A percentile compares a stretch with the other conserved stretches of the same genome.
Evolutionary conservation across 805 yeast genomes (phyloP).

Genomic region (Metschnikowia similis): DNA sequence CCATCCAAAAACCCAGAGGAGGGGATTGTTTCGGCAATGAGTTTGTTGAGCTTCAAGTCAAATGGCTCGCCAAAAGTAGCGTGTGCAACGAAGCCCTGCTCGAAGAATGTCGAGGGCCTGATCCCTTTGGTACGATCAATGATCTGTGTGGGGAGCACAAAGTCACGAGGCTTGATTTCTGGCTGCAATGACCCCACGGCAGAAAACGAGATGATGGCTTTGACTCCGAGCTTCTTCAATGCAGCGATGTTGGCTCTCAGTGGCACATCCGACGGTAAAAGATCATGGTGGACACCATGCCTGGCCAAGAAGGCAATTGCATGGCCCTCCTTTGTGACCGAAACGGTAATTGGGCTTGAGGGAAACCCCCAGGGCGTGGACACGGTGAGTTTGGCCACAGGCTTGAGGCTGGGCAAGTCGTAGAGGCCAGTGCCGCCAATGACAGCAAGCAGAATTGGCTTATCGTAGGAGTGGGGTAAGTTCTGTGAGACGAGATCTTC

Average conservation of each 20-base stretch:
- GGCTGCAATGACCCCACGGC: conserved; percentile 95
- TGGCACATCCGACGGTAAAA: conserved; percentile 89
- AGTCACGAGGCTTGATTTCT: conserved; percentile 90
- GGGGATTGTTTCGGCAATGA: conserved; percentile 51
- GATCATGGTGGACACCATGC: conserved; percentile 88
- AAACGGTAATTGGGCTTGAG: conserved; percentile 87
- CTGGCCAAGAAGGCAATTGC: conserved; percentile 92
- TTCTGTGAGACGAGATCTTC: conserved; percentile 22
- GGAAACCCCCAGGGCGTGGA: conserved; percentile 98
- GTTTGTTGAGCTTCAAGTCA: conserved; percentile 64
- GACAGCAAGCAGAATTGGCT: conserved; percentile 76
- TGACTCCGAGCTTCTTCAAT: conserved; percentile 79
- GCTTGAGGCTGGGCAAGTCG: conserved; percentile 73
- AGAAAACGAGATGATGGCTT: conserved; percentile 83
- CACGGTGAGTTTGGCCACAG: conserved; percentile 77
- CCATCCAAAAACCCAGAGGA: conserved; percentile 50
- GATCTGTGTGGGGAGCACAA: conserved; percentile 93
- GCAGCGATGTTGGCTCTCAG: conserved; percentile 94
- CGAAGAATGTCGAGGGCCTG: conserved; percentile 85
- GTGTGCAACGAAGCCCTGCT: conserved; percentile 91
- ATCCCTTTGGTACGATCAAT: conserved; percentile 97
- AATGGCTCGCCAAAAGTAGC: conserved; percentile 98
- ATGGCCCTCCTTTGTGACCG: conserved; percentile 70
- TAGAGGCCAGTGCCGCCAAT: conserved; percentile 99
- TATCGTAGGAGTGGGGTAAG: conserved; percentile 52